A percentile compares a stretch with the other conserved stretches of the same genome.
These are phyloP conservation scores for Yamadazyma sp. DNA, from an alignment of 1,139 yeast species.

Conservation along the genomic window DNA sequence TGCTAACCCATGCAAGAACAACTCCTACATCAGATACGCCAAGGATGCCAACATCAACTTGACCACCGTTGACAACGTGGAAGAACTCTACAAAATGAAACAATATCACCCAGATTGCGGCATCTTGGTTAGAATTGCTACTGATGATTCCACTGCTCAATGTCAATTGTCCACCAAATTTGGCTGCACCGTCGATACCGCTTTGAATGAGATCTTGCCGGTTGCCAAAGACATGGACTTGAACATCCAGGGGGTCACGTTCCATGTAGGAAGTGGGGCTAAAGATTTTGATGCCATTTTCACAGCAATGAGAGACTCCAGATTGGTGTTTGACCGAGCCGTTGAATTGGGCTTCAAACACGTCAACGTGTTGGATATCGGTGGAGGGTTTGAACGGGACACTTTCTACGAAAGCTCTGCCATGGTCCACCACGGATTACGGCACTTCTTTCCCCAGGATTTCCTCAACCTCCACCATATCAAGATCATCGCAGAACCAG, in stretches of 20 bases:
- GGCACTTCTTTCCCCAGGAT: slow-evolving; percentile 53
- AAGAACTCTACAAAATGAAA: slow-evolving; percentile 76
- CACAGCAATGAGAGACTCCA: slow-evolving; percentile 74
- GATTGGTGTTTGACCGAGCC: slow-evolving; percentile 66
- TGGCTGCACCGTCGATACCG: slow-evolving; percentile 69
- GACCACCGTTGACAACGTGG: slow-evolving; percentile 89
- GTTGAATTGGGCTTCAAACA: slow-evolving; percentile 40
- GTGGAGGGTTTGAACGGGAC: slow-evolving; percentile 85
- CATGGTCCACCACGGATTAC: slow-evolving; percentile 58
- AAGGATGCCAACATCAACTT: slow-evolving; percentile 51
- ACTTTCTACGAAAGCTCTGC: slow-evolving; percentile 63
- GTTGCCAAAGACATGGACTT: slow-evolving; percentile 63
- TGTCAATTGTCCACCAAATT: slow-evolving; percentile 88
- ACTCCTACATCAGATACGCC: slow-evolving; percentile 77
- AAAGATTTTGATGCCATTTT: slow-evolving; percentile 67
- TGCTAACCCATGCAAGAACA: slow-evolving; percentile 93
- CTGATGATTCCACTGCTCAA: slow-evolving; percentile 87
- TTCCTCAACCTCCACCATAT: slow-evolving; percentile 34
- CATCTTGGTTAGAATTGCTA: slow-evolving; percentile 76
- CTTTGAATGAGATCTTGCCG: slow-evolving; percentile 54
- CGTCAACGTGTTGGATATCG: slow-evolving; percentile 72
- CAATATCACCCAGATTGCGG: slow-evolving; percentile 67
- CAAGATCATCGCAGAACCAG: slow-evolving; percentile 86
- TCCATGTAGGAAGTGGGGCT: slow-evolving; percentile 96
- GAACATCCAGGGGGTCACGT: slow-evolving; percentile 79